phyloP scores from a whole-genome alignment of 805 yeast genomes.

The Cyberlindnera euphorbiae region DNA sequence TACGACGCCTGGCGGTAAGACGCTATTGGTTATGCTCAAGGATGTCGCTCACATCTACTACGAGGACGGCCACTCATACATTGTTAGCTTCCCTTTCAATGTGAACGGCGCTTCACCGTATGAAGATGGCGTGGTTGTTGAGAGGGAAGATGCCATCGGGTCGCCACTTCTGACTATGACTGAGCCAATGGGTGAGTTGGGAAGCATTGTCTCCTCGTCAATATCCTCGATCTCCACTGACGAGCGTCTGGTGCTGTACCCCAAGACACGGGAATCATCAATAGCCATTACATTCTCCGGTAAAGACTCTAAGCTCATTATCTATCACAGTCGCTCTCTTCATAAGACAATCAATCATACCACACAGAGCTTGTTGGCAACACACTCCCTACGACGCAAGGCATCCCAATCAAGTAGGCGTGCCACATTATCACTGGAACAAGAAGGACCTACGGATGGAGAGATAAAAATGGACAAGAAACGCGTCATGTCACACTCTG shows the following conservation, averaged over 20 bases:
- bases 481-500: constrained; percentile 34
- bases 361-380: background rate
- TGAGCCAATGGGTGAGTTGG: constrained; percentile 73
- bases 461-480: constrained; percentile 22
- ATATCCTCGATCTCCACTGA: constrained; percentile 55
- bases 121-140: constrained; percentile 63
- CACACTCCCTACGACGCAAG: constrained; percentile 14
- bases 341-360: constrained; percentile 14
- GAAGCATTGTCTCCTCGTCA: constrained; percentile 66
- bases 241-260: constrained; percentile 57
- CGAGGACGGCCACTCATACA: constrained; percentile 51
- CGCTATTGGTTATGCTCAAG: constrained; percentile 55
- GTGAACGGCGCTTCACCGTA: constrained; percentile 58
- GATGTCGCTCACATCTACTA: constrained; percentile 62
- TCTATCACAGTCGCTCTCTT: constrained; percentile 54
- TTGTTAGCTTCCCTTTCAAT: constrained; percentile 65
- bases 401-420: constrained; percentile 21
- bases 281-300: constrained; percentile 55
- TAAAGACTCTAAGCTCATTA: constrained; percentile 37
- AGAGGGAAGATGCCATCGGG: constrained; percentile 29
- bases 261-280: constrained; percentile 34
- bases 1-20: constrained; percentile 21
- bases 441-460: constrained; percentile 6
- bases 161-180: constrained; percentile 54
- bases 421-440: constrained; percentile 5